These are phyloP conservation scores for Aspergillus aculeatinus DNA, from an alignment of 2,329 filamentous ascomycete genomes.

Conservation along the genomic window DNA sequence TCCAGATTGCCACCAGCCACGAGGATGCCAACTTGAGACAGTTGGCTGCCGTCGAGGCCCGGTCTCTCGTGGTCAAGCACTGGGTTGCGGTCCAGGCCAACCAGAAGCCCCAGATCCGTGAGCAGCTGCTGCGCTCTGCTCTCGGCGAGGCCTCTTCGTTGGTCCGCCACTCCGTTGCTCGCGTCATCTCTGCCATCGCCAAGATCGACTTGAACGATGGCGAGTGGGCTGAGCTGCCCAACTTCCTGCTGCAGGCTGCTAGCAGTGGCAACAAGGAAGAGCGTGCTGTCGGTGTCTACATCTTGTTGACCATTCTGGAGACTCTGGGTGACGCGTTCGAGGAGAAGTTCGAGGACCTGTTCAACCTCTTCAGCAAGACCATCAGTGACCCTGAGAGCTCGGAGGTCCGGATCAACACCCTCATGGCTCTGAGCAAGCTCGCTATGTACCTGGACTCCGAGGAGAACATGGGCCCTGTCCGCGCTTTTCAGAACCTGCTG, in stretches of 20 bases:
- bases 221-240: constrained; percentile 79
- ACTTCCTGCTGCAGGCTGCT: constrained; percentile 74
- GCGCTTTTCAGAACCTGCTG: constrained; percentile 74
- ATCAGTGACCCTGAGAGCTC: constrained; percentile 88
- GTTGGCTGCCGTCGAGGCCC: constrained; percentile 85
- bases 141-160: constrained; percentile 74
- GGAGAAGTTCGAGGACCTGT: constrained; percentile 75
- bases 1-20: constrained; percentile 84
- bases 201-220: constrained; percentile 82
- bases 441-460: constrained; percentile 86
- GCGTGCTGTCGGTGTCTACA: constrained; percentile 87
- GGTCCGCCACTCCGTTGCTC: constrained; percentile 81
- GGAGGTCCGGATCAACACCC: constrained; percentile 91
- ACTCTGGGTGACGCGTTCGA: constrained; percentile 80
- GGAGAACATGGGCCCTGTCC: constrained; percentile 72
- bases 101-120: constrained; percentile 77
- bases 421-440: constrained; percentile 83
- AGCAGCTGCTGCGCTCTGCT: constrained; percentile 79
- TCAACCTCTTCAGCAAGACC: constrained; percentile 79
- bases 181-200: constrained; percentile 83
- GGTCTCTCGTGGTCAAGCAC: constrained; percentile 79
- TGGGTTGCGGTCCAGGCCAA: constrained; percentile 72
- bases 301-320: constrained; percentile 89
- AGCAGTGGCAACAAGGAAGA: constrained; percentile 72
- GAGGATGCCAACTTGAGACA: constrained; percentile 72